phyloP scores from a whole-genome alignment of 2,329 filamentous ascomycete genomes.

The Beauveria sp. region DNA sequence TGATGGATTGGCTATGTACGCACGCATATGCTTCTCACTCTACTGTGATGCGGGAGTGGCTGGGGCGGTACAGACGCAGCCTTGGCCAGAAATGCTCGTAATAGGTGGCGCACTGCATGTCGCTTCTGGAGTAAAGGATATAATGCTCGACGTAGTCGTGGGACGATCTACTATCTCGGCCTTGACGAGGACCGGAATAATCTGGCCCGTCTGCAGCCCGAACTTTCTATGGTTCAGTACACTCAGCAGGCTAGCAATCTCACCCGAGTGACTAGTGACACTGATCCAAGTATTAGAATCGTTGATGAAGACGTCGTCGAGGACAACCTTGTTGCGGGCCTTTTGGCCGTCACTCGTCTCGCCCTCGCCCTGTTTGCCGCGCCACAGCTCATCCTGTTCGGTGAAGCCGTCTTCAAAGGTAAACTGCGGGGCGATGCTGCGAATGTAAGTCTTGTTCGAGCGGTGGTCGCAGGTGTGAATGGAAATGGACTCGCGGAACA shows the following conservation, averaged over 20 bases:
- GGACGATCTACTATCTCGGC: slow-evolving; percentile 7
- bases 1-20: background rate
- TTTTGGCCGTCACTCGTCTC: slow-evolving; percentile 42
- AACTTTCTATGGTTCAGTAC: slow-evolving; percentile 57
- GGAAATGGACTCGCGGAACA: slow-evolving; percentile 57
- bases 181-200: slow-evolving; percentile 57
- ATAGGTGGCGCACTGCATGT: slow-evolving; percentile 9
- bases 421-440: slow-evolving; percentile 42
- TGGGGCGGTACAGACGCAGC: slow-evolving; percentile 1
- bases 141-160: slow-evolving; percentile 1
- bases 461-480: slow-evolving; percentile 63
- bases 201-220: slow-evolving; percentile 55
- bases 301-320: slow-evolving; percentile 49
- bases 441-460: slow-evolving; percentile 46
- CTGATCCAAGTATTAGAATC: slow-evolving; percentile 50
- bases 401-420: slow-evolving; percentile 53
- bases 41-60: background rate
- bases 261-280: slow-evolving; percentile 53
- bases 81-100: slow-evolving; percentile 7
- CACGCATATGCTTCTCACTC: background rate
- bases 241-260: slow-evolving; percentile 43
- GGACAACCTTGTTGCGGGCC: slow-evolving; percentile 37
- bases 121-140: slow-evolving; percentile 10
- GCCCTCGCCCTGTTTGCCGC: slow-evolving; percentile 23
- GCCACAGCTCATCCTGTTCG: slow-evolving; percentile 45